Percentiles rank a stretch among this genome's conserved stretches.
Evolutionary conservation across 2,329 filamentous ascomycete genomes (phyloP).

Genomic region (Eutypa lata): DNA sequence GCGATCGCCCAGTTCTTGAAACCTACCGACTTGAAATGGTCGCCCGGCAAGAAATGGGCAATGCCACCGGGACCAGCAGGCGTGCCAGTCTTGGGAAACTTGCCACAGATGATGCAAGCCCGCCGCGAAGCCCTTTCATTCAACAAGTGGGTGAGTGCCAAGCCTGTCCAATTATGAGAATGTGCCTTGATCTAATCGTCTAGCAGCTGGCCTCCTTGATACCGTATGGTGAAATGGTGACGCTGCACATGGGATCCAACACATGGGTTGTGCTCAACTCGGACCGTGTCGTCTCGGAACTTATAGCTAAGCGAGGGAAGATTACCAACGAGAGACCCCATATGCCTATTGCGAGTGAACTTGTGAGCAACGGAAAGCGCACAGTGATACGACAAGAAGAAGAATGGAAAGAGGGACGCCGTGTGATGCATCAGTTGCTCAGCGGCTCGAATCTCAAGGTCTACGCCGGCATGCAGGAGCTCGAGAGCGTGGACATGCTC

Average conservation of each 20-base stretch:
- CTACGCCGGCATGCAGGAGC: conserved; percentile 28
- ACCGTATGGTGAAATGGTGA: conserved; percentile 18
- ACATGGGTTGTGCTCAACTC: conserved; percentile 34
- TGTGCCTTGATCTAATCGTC: no score
- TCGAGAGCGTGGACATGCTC: conserved; percentile 29
- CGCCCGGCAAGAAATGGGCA: conserved; percentile 5
- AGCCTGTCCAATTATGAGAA: no score
- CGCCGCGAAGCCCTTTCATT: conserved; percentile 2
- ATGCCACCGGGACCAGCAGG: conserved; percentile 11
- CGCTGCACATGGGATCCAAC: conserved; percentile 18
- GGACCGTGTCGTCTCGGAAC: conserved; percentile 27
- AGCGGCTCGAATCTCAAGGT: conserved; percentile 26
- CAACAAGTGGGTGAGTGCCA: conserved; percentile 7
- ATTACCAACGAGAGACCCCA: conserved; percentile 29
- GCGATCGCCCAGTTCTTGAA: no score
- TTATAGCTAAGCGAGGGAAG: conserved; percentile 29
- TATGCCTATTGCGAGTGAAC: conserved; percentile 30
- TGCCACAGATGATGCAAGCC: conserved; percentile 10
- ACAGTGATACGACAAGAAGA: conserved; percentile 11
- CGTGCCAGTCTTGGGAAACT: conserved; percentile 9
- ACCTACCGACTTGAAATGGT: no score
- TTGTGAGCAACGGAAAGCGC: conserved; percentile 30
- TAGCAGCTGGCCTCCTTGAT: conserved; percentile 5
- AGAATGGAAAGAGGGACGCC: conserved; percentile 29
- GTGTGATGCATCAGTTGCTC: conserved; percentile 33